Evolutionary conservation across 495 filamentous ascomycete genomes (phyloP).

Genomic region (Chaetomium cochliodes): DNA sequence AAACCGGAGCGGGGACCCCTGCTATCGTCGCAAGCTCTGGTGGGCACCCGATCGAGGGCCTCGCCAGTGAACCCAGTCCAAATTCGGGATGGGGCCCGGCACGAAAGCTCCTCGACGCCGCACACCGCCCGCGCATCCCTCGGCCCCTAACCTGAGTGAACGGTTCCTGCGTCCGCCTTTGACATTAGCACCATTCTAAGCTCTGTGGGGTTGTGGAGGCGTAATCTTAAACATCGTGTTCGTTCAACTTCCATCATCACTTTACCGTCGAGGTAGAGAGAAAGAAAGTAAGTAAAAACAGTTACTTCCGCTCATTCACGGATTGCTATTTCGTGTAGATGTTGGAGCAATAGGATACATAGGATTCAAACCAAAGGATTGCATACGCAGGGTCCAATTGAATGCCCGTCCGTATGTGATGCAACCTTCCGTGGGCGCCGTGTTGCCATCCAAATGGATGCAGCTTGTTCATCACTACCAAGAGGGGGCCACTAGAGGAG

Average conservation of each 20-base stretch:
- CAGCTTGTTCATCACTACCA: no score
- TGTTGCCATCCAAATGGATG: no score
- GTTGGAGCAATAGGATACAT: no score
- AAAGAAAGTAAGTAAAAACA: no score
- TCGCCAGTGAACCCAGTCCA: not conserved
- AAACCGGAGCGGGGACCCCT: conserved; percentile 20
- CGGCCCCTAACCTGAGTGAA: not conserved
- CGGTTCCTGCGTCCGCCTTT: not conserved
- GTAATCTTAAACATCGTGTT: not conserved
- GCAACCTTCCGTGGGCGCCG: no score
- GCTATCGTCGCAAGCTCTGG: not conserved
- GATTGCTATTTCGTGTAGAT: no score
- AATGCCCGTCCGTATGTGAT: no score
- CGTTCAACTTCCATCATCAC: not conserved
- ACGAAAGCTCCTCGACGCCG: not conserved
- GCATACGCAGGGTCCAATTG: no score
- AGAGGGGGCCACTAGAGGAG: no score
- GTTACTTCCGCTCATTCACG: no score
- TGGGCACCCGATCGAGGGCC: conserved; percentile 3
- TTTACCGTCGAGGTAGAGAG: no score
- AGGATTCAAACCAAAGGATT: no score
- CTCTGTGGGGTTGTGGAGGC: not conserved
- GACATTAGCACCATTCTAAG: not conserved
- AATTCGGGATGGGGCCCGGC: not conserved
- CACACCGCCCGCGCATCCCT: conserved; percentile 1